A percentile compares a stretch with the other conserved stretches of the same genome.
Conservation (phyloP, 192 early-diverging fungal species). For the Backusella liffmaniae region DNA sequence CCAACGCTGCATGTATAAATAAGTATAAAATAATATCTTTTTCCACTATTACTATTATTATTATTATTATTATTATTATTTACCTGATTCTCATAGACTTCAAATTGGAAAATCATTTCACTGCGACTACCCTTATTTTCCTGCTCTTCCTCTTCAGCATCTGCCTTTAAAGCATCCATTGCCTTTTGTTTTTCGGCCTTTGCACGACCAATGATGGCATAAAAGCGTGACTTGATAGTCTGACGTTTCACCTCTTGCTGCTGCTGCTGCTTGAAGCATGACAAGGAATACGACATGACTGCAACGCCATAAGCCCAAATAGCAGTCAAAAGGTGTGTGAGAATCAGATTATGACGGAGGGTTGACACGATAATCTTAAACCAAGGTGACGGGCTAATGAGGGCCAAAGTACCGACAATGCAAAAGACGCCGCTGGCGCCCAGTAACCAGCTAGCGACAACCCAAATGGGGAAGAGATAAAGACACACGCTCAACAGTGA, state of each 20-base stretch:
- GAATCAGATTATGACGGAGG: not conserved
- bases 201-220: conserved; percentile 16
- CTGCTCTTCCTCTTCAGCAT: not conserved
- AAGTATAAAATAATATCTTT: not conserved
- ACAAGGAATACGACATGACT: not conserved
- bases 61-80: not conserved
- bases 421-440: conserved; percentile 10
- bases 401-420: conserved; percentile 7
- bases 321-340: conserved; percentile 12
- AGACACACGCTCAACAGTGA: conserved; percentile 12
- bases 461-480: conserved; percentile 26
- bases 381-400: conserved; percentile 22
- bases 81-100: conserved; percentile 39
- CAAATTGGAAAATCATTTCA: conserved; percentile 37
- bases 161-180: not conserved
- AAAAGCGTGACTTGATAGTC: conserved; percentile 5
- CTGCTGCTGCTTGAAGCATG: not conserved
- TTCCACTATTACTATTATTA: too few relatives aligned
- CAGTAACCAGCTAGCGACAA: conserved; percentile 2
- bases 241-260: not conserved
- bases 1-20: conserved; percentile 25
- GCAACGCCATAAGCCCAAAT: conserved; percentile 27
- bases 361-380: conserved; percentile 11
- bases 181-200: conserved; percentile 20
- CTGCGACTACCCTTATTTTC: not conserved